A percentile compares a stretch with the other conserved stretches of the same genome.
Evolutionary conservation across 805 yeast genomes (phyloP).

Genomic region (Saccharomycopsis sp.): DNA sequence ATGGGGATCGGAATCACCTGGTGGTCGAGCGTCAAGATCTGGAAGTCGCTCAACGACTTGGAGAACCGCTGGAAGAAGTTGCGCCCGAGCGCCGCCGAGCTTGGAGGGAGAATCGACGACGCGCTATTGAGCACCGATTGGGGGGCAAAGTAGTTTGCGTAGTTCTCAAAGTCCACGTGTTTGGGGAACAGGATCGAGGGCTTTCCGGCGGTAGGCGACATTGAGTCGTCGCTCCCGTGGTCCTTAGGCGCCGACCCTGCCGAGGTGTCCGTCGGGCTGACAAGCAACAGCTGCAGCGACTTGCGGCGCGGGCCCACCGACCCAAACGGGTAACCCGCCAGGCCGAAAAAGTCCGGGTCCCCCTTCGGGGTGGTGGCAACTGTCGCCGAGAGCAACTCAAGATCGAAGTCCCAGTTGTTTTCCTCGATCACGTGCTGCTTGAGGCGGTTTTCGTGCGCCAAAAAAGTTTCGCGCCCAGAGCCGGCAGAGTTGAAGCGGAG

Average conservation of each 20-base stretch:
- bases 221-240: neutral
- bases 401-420: neutral
- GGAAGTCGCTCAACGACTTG: conserved; percentile 60
- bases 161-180: conserved; percentile 48
- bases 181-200: neutral
- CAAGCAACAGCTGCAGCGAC: neutral
- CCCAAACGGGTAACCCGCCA: too few species aligned
- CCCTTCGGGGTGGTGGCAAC: neutral
- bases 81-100: conserved; percentile 72
- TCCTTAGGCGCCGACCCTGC: neutral
- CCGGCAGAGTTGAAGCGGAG: conserved; percentile 22
- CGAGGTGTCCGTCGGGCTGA: neutral
- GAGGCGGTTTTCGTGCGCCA: neutral
- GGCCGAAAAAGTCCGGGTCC: neutral
- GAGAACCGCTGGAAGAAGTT: conserved; percentile 66
- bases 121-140: conserved; percentile 42
- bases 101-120: conserved; percentile 65
- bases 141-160: conserved; percentile 72
- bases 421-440: neutral
- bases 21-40: conserved; percentile 64
- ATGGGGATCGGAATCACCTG: conserved; percentile 58
- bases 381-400: neutral
- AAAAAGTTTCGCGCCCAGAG: neutral
- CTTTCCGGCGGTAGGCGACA: neutral
- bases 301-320: neutral